Conservation (phyloP, 2,329 filamentous ascomycete genomes). For the Trichophyton mentagrophytes region DNA sequence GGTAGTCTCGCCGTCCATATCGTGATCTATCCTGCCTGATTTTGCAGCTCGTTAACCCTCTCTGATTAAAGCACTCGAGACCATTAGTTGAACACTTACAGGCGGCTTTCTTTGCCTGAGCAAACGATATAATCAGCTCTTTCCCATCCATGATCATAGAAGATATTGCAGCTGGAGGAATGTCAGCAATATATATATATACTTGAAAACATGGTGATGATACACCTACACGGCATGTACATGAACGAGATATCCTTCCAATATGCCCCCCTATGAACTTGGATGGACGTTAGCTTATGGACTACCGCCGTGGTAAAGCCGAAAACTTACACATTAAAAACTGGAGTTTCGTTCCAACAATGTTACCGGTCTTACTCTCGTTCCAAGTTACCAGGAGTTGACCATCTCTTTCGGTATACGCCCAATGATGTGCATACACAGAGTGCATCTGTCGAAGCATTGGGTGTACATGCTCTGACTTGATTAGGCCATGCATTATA, state of each 20-base stretch:
- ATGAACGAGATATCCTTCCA: constrained; percentile 12
- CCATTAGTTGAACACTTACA: background rate
- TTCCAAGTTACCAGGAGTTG: constrained; percentile 11
- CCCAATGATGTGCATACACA: constrained; percentile 13
- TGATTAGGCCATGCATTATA: constrained; percentile 8
- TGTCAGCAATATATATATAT: background rate
- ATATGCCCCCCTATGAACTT: constrained; percentile 10
- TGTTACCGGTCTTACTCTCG: constrained; percentile 2
- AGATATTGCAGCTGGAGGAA: background rate
- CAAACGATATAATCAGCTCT: constrained; percentile 2
- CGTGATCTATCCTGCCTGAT: constrained; percentile 6
- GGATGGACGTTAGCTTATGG: background rate
- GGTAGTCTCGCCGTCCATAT: background rate
- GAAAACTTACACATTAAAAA: constrained; percentile 11
- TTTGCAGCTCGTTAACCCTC: background rate
- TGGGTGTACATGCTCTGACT: constrained; percentile 1
- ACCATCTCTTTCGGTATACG: constrained; percentile 7
- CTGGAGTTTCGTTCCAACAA: constrained; percentile 9
- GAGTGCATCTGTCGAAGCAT: constrained; percentile 1
- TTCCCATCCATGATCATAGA: background rate
- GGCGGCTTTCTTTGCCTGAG: background rate
- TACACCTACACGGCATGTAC: constrained; percentile 9
- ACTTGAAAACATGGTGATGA: background rate
- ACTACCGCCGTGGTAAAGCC: background rate
- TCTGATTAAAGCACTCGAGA: background rate